These are phyloP conservation scores for Anthracocystis setariae DNA, from an alignment of 1,284 basidiomycete species.

Conservation along the genomic window DNA sequence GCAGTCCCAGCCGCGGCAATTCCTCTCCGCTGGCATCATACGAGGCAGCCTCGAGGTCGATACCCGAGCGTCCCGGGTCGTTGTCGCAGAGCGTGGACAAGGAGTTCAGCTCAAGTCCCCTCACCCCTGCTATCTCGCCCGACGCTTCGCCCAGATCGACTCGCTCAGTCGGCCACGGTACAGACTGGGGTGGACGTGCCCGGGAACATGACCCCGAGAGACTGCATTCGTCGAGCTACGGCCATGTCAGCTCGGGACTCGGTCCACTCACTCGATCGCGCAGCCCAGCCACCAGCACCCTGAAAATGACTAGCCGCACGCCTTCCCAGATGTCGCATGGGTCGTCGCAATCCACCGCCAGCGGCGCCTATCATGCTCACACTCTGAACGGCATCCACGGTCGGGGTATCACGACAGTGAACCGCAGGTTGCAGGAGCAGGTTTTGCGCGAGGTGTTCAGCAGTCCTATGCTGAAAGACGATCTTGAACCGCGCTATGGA, in stretches of 20 bases:
- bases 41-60: slow-evolving; percentile 21
- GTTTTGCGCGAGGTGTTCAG: slow-evolving; percentile 66
- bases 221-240: slow-evolving; percentile 32
- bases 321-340: slow-evolving; percentile 35
- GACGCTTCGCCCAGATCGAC: slow-evolving; percentile 34
- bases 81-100: slow-evolving; percentile 19
- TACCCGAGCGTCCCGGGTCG: slow-evolving; percentile 3
- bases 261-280: slow-evolving; percentile 32
- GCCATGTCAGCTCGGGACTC: slow-evolving; percentile 8
- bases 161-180: slow-evolving; percentile 22
- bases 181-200: slow-evolving; percentile 31
- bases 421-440: slow-evolving; percentile 64
- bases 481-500: slow-evolving; percentile 34
- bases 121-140: slow-evolving; percentile 30
- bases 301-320: slow-evolving; percentile 39
- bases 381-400: slow-evolving; percentile 51
- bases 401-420: slow-evolving; percentile 64
- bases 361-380: slow-evolving; percentile 6
- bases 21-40: slow-evolving; percentile 23
- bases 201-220: slow-evolving; percentile 18
- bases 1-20: slow-evolving; percentile 4
- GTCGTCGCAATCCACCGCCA: slow-evolving; percentile 26
- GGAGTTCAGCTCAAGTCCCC: slow-evolving; percentile 24
- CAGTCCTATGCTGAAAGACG: slow-evolving; percentile 54
- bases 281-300: slow-evolving; percentile 25